A percentile compares a stretch with the other conserved stretches of the same genome.
phyloP scores from a whole-genome alignment of 2,329 filamentous ascomycete species.

The Thelonectria blattea region DNA sequence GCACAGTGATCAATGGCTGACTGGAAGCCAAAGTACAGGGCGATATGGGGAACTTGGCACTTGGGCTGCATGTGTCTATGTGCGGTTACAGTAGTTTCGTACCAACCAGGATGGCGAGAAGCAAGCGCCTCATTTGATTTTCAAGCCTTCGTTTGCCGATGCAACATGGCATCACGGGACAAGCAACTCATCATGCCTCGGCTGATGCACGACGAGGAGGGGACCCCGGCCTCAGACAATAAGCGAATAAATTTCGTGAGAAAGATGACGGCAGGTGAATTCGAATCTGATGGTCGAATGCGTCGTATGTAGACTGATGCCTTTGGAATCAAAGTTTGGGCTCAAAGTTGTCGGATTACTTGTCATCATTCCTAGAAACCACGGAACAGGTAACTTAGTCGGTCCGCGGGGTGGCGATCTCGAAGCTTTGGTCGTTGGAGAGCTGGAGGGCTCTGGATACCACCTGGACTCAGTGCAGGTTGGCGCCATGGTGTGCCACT shows the following conservation, averaged over 20 bases:
- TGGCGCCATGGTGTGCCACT: constrained; percentile 3
- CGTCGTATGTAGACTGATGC: background rate
- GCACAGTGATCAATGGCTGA: constrained; percentile 7
- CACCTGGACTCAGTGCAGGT: background rate
- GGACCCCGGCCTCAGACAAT: background rate
- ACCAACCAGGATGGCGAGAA: background rate
- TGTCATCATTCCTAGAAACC: background rate
- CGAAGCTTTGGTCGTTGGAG: background rate
- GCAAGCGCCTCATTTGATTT: constrained; percentile 4
- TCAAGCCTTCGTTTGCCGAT: background rate
- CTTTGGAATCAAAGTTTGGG: background rate
- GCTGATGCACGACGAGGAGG: constrained; percentile 6
- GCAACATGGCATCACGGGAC: constrained; percentile 9
- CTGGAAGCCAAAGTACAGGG: constrained; percentile 1
- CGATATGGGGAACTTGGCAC: background rate
- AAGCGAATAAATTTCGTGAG: background rate
- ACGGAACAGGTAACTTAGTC: background rate
- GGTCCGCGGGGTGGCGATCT: constrained; percentile 5
- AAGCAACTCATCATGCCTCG: constrained; percentile 7
- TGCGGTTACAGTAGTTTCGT: no score
- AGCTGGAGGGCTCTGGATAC: background rate
- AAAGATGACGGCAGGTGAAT: background rate
- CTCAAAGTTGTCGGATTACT: background rate
- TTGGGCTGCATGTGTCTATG: background rate
- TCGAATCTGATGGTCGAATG: background rate